Conservation (phyloP, 176 grass and related monocot genomes). For the Dactylis glomerata region DNA sequence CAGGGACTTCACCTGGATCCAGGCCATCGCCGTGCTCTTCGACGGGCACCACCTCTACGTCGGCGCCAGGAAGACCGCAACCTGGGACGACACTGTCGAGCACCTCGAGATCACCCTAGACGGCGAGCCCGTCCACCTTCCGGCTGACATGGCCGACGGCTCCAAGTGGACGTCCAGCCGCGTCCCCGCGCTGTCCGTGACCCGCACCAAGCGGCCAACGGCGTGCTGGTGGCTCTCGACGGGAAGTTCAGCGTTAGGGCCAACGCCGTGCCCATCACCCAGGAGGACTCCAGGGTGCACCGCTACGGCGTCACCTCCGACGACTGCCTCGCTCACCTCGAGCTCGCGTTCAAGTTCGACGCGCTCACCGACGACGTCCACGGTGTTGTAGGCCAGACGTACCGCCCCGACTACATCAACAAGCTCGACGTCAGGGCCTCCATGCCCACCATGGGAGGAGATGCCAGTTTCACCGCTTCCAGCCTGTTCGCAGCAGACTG, state of each 20-base stretch:
- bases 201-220: slow-evolving; percentile 29
- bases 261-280: slow-evolving; percentile 22
- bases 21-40: slow-evolving; percentile 26
- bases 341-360: background rate
- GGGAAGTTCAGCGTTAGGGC: slow-evolving; percentile 30
- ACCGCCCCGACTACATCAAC: background rate
- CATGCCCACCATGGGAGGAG: too few species aligned
- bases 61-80: background rate
- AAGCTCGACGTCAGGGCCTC: too few species aligned
- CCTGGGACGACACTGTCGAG: slow-evolving; percentile 17
- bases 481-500: too few species aligned
- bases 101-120: too few species aligned
- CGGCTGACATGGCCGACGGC: background rate
- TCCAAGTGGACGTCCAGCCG: background rate
- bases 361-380: background rate
- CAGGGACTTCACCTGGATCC: too few species aligned
- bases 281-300: slow-evolving; percentile 26
- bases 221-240: slow-evolving; percentile 6
- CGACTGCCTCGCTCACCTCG: too few species aligned
- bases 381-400: background rate
- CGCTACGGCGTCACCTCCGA: background rate
- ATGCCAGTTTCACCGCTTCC: too few species aligned
- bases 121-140: slow-evolving; percentile 5
- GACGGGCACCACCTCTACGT: slow-evolving; percentile 17
- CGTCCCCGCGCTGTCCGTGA: slow-evolving; percentile 1